phyloP scores from a whole-genome alignment of 805 yeast genomes.

The Candida stauntonica region DNA sequence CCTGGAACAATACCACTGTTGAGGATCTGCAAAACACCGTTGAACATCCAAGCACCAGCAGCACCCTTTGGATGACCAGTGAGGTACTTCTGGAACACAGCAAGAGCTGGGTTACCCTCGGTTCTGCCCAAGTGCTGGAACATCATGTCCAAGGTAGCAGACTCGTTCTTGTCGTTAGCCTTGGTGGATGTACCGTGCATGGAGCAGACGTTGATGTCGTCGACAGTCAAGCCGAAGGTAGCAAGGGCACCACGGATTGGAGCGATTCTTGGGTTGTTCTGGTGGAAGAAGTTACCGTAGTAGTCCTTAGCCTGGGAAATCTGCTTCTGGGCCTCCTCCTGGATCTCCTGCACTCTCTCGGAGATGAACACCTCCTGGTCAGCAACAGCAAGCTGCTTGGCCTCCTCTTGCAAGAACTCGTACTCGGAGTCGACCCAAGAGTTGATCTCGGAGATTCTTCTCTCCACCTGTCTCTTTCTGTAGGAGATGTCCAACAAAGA shows the following conservation, averaged over 20 bases:
- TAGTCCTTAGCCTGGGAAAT: slow-evolving; percentile 82
- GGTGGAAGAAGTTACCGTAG: slow-evolving; percentile 95
- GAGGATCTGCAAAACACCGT: slow-evolving; percentile 93
- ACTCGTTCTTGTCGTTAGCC: slow-evolving; percentile 98
- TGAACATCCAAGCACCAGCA: slow-evolving; percentile 99
- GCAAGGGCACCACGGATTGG: slow-evolving; percentile 97
- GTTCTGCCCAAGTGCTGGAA: slow-evolving; percentile 93
- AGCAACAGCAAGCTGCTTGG: slow-evolving; percentile 44
- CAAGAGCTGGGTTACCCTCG: slow-evolving; percentile 95
- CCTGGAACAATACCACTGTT: slow-evolving; percentile 96
- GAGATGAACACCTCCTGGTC: slow-evolving; percentile 57
- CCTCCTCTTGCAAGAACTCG: slow-evolving; percentile 66
- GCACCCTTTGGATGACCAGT: slow-evolving; percentile 99
- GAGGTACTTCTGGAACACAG: slow-evolving; percentile 97
- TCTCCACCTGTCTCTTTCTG: slow-evolving; percentile 86
- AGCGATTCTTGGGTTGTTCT: slow-evolving; percentile 87
- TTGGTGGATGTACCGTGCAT: slow-evolving; percentile 99
- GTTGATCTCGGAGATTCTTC: slow-evolving; percentile 72
- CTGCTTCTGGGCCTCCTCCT: slow-evolving; percentile 81
- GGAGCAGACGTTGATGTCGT: slow-evolving; percentile 93
- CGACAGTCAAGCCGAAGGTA: slow-evolving; percentile 85
- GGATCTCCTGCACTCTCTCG: slow-evolving; percentile 85
- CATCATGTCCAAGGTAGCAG: slow-evolving; percentile 87
- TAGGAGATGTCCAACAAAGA: slow-evolving; percentile 85
- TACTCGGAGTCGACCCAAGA: slow-evolving; percentile 84